phyloP scores from a whole-genome alignment of 2,329 filamentous ascomycete genomes.

The Neopestalotiopsis sp. region DNA sequence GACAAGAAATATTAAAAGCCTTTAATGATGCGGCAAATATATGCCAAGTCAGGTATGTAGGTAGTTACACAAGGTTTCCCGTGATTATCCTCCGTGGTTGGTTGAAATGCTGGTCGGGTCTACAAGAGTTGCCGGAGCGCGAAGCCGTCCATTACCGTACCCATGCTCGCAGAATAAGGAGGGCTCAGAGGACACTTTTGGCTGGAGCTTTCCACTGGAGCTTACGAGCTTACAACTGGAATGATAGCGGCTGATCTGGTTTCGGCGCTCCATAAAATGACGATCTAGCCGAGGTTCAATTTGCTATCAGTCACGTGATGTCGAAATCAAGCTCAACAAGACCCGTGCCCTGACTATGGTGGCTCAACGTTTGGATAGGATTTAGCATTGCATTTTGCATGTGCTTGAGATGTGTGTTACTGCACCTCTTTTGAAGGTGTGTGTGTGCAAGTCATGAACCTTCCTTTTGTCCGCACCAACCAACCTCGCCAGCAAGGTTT shows the following conservation, averaged over 20 bases:
- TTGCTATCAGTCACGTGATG: neutral
- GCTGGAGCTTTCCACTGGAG: neutral
- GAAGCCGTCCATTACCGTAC: neutral
- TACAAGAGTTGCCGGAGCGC: constrained; percentile 15
- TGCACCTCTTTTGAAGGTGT: neutral
- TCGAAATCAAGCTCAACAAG: neutral
- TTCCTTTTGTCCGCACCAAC: no score
- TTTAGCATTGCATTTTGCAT: neutral
- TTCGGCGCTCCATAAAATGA: neutral
- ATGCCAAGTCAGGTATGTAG: neutral
- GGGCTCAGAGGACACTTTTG: neutral
- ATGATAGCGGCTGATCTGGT: neutral
- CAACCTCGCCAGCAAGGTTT: no score
- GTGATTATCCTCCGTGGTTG: constrained; percentile 6
- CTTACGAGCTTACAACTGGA: neutral
- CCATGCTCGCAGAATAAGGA: neutral
- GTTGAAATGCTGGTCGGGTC: neutral
- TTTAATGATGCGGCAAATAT: constrained; percentile 6
- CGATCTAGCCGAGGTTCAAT: constrained; percentile 3
- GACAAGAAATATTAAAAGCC: neutral
- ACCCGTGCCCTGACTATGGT: neutral
- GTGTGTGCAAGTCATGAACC: neutral
- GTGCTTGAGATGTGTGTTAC: neutral
- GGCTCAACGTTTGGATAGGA: neutral
- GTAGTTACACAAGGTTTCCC: neutral